Conservation (phyloP, 1,284 basidiomycete species). For the Pseudomicrostroma phylloplanum region DNA sequence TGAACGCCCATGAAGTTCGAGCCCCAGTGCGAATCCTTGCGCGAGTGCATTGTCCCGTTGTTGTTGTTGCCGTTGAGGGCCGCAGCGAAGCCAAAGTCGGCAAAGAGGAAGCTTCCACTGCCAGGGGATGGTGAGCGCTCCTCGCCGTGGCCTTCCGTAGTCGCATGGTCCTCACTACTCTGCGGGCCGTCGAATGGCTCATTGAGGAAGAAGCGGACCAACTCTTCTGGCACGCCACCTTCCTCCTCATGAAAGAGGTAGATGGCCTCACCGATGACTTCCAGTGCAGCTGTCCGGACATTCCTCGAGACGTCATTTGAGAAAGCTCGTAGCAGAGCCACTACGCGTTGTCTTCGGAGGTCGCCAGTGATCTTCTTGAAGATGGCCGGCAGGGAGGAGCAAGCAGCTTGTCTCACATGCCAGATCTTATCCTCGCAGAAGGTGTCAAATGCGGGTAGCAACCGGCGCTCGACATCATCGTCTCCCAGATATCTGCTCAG, state of each 20-base stretch:
- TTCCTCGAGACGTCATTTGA: conserved; percentile 63
- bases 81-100: conserved; percentile 13
- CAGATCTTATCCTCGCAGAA: conserved; percentile 67
- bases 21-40: conserved; percentile 18
- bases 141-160: conserved; percentile 9
- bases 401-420: conserved; percentile 82
- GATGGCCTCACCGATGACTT: conserved; percentile 84
- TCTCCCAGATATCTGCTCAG: conserved; percentile 75
- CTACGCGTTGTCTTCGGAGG: conserved; percentile 29
- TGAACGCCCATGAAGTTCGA: conserved; percentile 20
- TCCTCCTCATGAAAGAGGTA: conserved; percentile 69
- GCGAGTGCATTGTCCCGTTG: not conserved
- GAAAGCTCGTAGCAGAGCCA: conserved; percentile 53
- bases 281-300: conserved; percentile 75
- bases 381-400: conserved; percentile 77
- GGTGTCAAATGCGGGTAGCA: conserved; percentile 66
- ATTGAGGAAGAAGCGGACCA: conserved; percentile 71
- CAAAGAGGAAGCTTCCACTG: conserved; percentile 9
- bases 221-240: conserved; percentile 61
- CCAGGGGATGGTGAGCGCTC: not conserved
- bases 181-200: conserved; percentile 50
- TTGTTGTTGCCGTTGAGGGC: not conserved
- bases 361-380: conserved; percentile 51
- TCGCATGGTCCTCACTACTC: conserved; percentile 7
- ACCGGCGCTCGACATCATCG: conserved; percentile 57